Conservation (phyloP, 2,329 filamentous ascomycete species). For the Penicillium nordicum region DNA sequence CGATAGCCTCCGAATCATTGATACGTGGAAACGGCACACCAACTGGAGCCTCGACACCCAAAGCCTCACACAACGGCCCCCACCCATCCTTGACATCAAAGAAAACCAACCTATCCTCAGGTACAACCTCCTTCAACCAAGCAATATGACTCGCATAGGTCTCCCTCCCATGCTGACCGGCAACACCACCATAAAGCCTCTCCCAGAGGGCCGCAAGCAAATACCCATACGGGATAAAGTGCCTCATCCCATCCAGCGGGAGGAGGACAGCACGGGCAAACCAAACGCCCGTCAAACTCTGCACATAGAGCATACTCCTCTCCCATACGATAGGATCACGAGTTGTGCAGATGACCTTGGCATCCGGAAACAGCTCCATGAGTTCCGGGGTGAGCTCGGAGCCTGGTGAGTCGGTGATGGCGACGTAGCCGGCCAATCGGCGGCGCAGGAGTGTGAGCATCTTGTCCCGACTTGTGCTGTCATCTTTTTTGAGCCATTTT, state of each 20-base stretch:
- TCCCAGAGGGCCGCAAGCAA: constrained; percentile 21
- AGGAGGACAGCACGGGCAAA: constrained; percentile 21
- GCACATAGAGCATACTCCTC: constrained; percentile 21
- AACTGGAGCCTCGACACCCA: constrained; percentile 38
- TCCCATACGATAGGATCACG: constrained; percentile 24
- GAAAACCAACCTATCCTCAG: constrained; percentile 35
- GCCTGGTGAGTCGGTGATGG: constrained; percentile 47
- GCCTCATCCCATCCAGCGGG: constrained; percentile 25
- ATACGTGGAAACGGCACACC: constrained; percentile 38
- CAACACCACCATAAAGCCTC: constrained; percentile 14
- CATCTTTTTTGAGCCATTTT: constrained; percentile 11
- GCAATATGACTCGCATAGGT: constrained; percentile 22
- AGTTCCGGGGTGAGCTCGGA: constrained; percentile 46
- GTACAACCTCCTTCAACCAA: constrained; percentile 27
- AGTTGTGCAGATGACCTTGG: constrained; percentile 46
- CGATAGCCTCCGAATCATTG: constrained; percentile 33
- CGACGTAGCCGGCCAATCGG: constrained; percentile 43
- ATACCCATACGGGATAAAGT: constrained; percentile 21
- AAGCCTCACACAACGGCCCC: constrained; percentile 46
- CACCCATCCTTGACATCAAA: constrained; percentile 44
- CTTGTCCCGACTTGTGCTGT: background rate
- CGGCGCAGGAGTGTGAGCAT: constrained; percentile 13
- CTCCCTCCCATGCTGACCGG: constrained; percentile 7
- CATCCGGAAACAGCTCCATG: constrained; percentile 49
- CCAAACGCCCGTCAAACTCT: constrained; percentile 15